Conservation (phyloP, 352 stramenopile species). For the Plasmopara viticola region DNA sequence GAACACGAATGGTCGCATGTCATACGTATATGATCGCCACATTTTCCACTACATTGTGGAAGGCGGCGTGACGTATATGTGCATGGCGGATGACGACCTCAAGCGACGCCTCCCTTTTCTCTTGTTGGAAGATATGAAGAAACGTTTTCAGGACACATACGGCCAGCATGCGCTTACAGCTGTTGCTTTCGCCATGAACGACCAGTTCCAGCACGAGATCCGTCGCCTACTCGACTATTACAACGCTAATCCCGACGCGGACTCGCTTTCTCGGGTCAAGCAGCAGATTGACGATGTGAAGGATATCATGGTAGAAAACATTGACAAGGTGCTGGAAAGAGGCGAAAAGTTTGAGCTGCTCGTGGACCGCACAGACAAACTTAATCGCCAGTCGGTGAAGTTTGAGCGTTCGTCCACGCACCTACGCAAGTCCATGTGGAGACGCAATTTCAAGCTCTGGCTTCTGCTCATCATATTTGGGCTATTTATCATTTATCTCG, state of each 20-base stretch:
- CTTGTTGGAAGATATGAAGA: slow-evolving; percentile 97
- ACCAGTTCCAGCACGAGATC: slow-evolving; percentile 94
- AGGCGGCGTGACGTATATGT: slow-evolving; percentile 95
- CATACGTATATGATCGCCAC: slow-evolving; percentile 96
- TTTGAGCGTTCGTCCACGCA: slow-evolving; percentile 91
- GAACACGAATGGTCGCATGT: slow-evolving; percentile 91
- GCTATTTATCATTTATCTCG: slow-evolving; percentile 81
- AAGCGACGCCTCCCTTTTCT: slow-evolving; percentile 96
- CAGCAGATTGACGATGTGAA: slow-evolving; percentile 97
- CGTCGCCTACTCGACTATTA: slow-evolving; percentile 85
- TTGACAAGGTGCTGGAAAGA: slow-evolving; percentile 97
- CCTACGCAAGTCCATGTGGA: slow-evolving; percentile 86
- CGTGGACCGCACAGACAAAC: slow-evolving; percentile 90
- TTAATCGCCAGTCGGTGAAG: slow-evolving; percentile 95
- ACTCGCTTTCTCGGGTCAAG: slow-evolving; percentile 90
- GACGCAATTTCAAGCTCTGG: slow-evolving; percentile 86
- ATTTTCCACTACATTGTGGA: slow-evolving; percentile 97
- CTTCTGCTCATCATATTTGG: slow-evolving; percentile 66
- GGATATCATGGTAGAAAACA: slow-evolving; percentile 98
- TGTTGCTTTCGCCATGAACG: slow-evolving; percentile 98
- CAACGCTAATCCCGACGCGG: slow-evolving; percentile 85
- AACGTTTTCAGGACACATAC: slow-evolving; percentile 81
- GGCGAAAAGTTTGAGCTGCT: slow-evolving; percentile 98
- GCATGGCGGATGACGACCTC: slow-evolving; percentile 94
- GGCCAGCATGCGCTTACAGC: slow-evolving; percentile 77